phyloP scores from a whole-genome alignment of 306 rosid genomes.

The Corylus heterophylla region DNA sequence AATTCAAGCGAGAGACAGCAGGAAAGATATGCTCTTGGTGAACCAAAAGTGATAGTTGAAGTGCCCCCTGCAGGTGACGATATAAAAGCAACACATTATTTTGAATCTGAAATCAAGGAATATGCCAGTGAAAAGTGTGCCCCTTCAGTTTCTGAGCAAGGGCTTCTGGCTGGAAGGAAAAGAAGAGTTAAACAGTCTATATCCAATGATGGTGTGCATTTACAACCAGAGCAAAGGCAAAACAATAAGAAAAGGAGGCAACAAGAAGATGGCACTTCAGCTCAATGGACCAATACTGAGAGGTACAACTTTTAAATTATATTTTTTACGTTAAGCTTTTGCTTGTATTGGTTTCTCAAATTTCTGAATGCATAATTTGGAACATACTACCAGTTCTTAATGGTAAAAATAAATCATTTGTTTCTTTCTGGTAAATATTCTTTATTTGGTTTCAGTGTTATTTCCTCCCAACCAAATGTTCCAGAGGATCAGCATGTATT shows the following conservation, averaged over 20 bases:
- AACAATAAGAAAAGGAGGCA: constrained; percentile 67
- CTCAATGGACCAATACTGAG: constrained; percentile 35
- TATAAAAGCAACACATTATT: constrained; percentile 25
- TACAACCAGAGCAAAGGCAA: constrained; percentile 35
- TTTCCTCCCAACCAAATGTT: constrained; percentile 39
- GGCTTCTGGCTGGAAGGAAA: constrained; percentile 53
- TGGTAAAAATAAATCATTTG: constrained; percentile 1
- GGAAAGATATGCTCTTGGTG: constrained; percentile 49
- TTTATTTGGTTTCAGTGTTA: constrained; percentile 48
- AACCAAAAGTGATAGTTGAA: constrained; percentile 88
- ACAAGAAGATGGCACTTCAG: constrained; percentile 30
- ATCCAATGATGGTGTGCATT: constrained; percentile 31
- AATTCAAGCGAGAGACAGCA: constrained; percentile 42
- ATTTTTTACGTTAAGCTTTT: constrained; percentile 14
- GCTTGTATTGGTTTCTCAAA: neutral
- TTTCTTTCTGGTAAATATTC: neutral
- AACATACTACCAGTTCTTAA: constrained; percentile 3
- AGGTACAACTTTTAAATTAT: constrained; percentile 38
- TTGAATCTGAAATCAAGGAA: constrained; percentile 38
- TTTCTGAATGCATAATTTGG: constrained; percentile 9
- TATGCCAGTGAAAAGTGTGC: constrained; percentile 43
- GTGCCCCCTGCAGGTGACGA: constrained; percentile 53
- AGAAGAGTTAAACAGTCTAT: constrained; percentile 49
- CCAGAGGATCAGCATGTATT: constrained; percentile 37
- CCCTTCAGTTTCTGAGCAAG: constrained; percentile 34